Evolutionary conservation across 2,329 filamentous ascomycete genomes (phyloP).

Genomic region (Graphilbum ipis-grandicollis): DNA sequence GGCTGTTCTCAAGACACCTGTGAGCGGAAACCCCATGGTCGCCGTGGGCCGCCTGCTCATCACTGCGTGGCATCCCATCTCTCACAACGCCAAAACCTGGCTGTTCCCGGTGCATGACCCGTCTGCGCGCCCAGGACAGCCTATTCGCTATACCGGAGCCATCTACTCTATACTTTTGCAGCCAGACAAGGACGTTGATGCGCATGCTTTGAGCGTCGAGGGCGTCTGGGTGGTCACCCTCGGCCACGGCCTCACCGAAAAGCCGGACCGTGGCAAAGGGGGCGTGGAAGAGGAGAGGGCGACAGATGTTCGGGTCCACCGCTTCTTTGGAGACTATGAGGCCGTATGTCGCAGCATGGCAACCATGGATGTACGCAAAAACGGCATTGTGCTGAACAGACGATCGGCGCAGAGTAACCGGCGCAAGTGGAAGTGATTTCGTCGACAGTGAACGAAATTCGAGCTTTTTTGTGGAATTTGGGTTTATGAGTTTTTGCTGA

Average conservation of each 20-base stretch:
- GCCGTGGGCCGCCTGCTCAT: slow-evolving; percentile 28
- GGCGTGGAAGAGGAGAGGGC: slow-evolving; percentile 3
- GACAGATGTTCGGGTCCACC: slow-evolving; percentile 7
- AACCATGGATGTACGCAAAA: slow-evolving; percentile 15
- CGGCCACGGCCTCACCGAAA: slow-evolving; percentile 35
- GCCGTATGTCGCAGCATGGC: slow-evolving; percentile 22
- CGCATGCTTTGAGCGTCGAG: slow-evolving; percentile 33
- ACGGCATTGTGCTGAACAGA: slow-evolving; percentile 25
- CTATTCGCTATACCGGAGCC: slow-evolving; percentile 26
- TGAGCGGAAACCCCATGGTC: slow-evolving; percentile 23
- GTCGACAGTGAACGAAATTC: too few relatives aligned
- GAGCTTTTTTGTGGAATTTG: too few relatives aligned
- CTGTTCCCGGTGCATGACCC: slow-evolving; percentile 14
- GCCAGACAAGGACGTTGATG: slow-evolving; percentile 21
- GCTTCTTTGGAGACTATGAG: slow-evolving; percentile 7
- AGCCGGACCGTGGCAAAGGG: slow-evolving; percentile 6
- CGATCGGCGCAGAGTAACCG: slow-evolving; percentile 14
- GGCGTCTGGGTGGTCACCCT: slow-evolving; percentile 37
- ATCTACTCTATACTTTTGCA: slow-evolving; percentile 42
- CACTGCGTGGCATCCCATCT: slow-evolving; percentile 43
- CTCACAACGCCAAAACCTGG: slow-evolving; percentile 9
- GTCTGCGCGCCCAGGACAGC: slow-evolving; percentile 4
- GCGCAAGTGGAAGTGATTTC: too few relatives aligned
- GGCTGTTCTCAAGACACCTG: slow-evolving; percentile 31
- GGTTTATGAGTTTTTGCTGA: too few relatives aligned